Base-by-base conservation (phyloP, 345 rosid species). In the Pseudoturritis turrita region DNA sequence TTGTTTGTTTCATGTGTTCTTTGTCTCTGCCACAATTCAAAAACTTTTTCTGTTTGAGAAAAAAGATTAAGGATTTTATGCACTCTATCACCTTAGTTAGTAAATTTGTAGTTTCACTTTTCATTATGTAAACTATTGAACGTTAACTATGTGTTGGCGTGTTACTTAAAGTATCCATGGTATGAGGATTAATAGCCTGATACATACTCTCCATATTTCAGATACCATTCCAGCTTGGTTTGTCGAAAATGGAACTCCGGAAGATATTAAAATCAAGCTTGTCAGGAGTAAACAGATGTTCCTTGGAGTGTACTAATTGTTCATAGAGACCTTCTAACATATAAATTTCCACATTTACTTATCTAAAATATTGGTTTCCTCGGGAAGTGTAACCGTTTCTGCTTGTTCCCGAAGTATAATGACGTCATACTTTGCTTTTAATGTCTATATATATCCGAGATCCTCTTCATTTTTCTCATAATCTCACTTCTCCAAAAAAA, bases 221-320 rank as follows among this genome's bases (percentile, higher is more conserved):
- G 97, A 90, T 90, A 31, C 95, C 97, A 63, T 90, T 87, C 72
- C 97, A 90, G 83, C 83, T 83, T 23, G 95, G 97, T 50, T 81
- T 90, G 77, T 88, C 95, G 18, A 90, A 90, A 78, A 81, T 74
- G 84, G 95, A 90, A 75, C 88, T 90, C 22, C 85, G 97, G 62
- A 88, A 88, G 87, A 81, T 79, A 82, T 60, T 86, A 71, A 90
- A 87, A 74, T 78, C 93, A 60, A 86, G 88, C 81, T 77, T 89
- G 72, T 86, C 98, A 29, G 96, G 90, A 80, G 97, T 93, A 82
- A 83, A 74, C 52, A 26, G 0, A 43, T 51, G 11, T 52, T 64
- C 14, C 6, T 45, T 44, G 7, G 35, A 62, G 15, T 45, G 10
- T 8, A 23, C 31, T 21, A 14, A 19, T 17, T 15, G 7, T 12